Evolutionary conservation across 2,329 filamentous ascomycete genomes (phyloP).

Genomic region (Dissoconium aciculare): DNA sequence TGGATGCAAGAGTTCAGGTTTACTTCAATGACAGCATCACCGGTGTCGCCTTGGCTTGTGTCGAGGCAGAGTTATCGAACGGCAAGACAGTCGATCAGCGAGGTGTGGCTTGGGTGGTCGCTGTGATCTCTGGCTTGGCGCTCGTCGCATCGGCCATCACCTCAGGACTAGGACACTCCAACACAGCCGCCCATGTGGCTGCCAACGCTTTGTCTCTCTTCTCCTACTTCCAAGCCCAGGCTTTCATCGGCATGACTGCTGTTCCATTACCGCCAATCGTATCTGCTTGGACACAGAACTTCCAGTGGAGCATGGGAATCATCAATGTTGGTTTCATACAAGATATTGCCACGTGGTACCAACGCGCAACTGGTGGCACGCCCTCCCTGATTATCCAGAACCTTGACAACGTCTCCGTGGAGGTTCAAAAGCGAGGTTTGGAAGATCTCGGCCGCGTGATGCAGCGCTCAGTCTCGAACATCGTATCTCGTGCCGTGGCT

Average conservation of each 20-base stretch:
- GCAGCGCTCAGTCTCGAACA: slow-evolving; percentile 6
- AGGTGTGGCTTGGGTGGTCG: slow-evolving; percentile 79
- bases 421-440: slow-evolving; percentile 57
- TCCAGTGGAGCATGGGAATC: slow-evolving; percentile 96
- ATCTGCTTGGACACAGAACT: slow-evolving; percentile 88
- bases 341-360: slow-evolving; percentile 84
- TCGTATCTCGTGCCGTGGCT: slow-evolving; percentile 22
- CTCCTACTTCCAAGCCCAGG: slow-evolving; percentile 86
- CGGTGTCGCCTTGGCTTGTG: slow-evolving; percentile 58
- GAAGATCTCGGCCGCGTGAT: background rate
- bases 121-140: slow-evolving; percentile 71
- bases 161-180: slow-evolving; percentile 80
- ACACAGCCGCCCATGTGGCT: slow-evolving; percentile 86
- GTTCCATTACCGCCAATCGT: slow-evolving; percentile 77
- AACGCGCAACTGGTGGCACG: slow-evolving; percentile 77
- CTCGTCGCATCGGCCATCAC: slow-evolving; percentile 75
- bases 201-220: slow-evolving; percentile 90
- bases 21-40: slow-evolving; percentile 59
- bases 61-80: slow-evolving; percentile 78
- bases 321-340: slow-evolving; percentile 81
- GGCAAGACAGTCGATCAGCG: slow-evolving; percentile 81
- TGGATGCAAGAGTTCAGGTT: slow-evolving; percentile 72
- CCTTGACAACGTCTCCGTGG: slow-evolving; percentile 61
- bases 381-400: slow-evolving; percentile 65
- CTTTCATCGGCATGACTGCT: slow-evolving; percentile 72